Evolutionary conservation across 1,284 basidiomycete species (phyloP).

Genomic region (Neonothopanus nambi): DNA sequence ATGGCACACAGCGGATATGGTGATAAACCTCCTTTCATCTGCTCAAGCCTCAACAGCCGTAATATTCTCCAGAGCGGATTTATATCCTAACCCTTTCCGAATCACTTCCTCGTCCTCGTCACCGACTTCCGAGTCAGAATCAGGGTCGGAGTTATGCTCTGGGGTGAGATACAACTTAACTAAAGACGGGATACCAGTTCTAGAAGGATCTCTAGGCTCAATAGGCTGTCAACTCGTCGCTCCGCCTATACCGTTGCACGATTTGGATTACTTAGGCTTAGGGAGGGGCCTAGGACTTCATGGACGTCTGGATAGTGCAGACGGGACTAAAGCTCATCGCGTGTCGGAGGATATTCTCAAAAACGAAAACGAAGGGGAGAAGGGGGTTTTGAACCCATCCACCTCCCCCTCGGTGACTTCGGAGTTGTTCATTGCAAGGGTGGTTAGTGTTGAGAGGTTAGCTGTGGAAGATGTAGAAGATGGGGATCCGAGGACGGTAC

Average conservation of each 20-base stretch:
- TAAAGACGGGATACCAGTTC: slow-evolving; percentile 47
- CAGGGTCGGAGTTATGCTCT: no score
- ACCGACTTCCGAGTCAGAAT: slow-evolving; percentile 17
- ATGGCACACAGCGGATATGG: no score
- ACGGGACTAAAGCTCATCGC: no score
- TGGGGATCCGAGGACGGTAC: slow-evolving; percentile 28
- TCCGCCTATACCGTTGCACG: slow-evolving; percentile 40
- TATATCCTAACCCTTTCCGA: slow-evolving; percentile 59
- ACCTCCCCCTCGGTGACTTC: slow-evolving; percentile 27
- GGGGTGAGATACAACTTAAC: background rate
- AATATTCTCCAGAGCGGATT: slow-evolving; percentile 63
- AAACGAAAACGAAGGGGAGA: no score
- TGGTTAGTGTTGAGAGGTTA: slow-evolving; percentile 39
- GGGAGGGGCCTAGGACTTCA: no score
- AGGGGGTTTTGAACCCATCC: background rate
- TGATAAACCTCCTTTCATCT: slow-evolving; percentile 70
- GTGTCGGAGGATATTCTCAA: no score
- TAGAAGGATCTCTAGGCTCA: slow-evolving; percentile 58
- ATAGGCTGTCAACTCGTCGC: slow-evolving; percentile 53
- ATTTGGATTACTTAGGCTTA: slow-evolving; percentile 28
- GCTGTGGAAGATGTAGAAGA: slow-evolving; percentile 20
- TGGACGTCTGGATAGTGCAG: no score
- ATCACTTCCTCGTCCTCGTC: slow-evolving; percentile 18
- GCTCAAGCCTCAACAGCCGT: slow-evolving; percentile 55
- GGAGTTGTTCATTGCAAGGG: slow-evolving; percentile 46